Evolutionary conservation across 2,329 filamentous ascomycete species (phyloP), one percentile per base, ranked within the genome.

Genomic region (Nakataea oryzae): DNA sequence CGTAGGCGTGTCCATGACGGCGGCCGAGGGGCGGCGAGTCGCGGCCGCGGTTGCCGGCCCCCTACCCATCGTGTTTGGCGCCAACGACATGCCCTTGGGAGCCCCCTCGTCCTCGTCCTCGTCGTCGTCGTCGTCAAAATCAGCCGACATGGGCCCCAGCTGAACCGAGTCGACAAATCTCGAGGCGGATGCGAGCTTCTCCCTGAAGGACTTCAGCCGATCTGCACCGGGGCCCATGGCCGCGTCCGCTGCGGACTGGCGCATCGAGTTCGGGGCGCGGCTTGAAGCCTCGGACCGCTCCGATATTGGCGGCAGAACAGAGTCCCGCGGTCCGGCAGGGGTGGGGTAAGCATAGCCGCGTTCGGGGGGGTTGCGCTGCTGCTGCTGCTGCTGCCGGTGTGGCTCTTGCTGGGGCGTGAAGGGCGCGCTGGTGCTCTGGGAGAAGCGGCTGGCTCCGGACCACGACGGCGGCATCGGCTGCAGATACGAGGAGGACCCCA

Each of bases 11-110:
- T 63, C 59, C 32, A 58, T 57, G 34, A 60, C 17, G 7, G 26
- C 21, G 26, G 61, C 17, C 9, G 34, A 26, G 41, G 34, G 56
- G 28, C 32, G 56, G 34, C 17, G 9, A 50, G 41, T 11, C 3
- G 41, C 41, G 17, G 41, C 4, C 41, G n/a, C 21, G 21, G 41
- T 76, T 70, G 86, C 83, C 50, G 32, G 41, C 58, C n/a, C n/a
- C n/a, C n/a, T n/a, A n/a, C n/a, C n/a, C n/a, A n/a, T n/a, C 24
- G 26, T 28, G 17, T 11, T 56, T n/a, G 62, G 68, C 17, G 65
- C 61, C 0, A 21, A 24, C 2, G 12, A 28, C 1, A 21, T 13
- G 17, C 54, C 12, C 6, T 11, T 29, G 26, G 61, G 32, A 9
- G 29, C 24, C 30, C 57, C 50, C 56, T 64, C 65, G n/a, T 50